These are phyloP conservation scores for Phoenix roebelenii DNA, from an alignment of 176 grass and related monocot species.

Conservation along the genomic window DNA sequence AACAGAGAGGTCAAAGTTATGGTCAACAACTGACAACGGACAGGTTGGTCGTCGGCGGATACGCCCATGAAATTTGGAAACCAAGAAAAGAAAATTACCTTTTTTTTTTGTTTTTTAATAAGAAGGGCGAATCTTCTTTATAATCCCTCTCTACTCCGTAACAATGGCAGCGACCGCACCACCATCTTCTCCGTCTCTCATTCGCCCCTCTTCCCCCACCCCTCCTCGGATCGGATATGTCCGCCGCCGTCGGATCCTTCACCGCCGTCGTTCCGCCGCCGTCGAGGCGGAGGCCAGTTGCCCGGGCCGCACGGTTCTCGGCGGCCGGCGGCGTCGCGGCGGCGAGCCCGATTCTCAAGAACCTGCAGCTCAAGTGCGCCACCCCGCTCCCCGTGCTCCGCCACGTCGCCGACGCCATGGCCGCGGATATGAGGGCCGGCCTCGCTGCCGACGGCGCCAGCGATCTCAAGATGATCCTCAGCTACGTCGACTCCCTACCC, in stretches of 20 bases:
- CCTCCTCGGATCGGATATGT: neutral
- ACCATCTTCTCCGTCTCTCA: too few species aligned
- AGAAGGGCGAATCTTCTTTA: too few species aligned
- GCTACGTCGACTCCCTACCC: conserved; percentile 36
- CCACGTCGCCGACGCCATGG: conserved; percentile 26
- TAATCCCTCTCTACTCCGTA: too few species aligned
- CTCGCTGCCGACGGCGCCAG: conserved; percentile 17
- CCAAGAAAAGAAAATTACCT: too few species aligned
- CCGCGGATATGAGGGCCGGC: conserved; percentile 22
- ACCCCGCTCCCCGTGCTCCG: conserved; percentile 32
- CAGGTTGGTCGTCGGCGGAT: too few species aligned
- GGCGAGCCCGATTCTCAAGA: conserved; percentile 12
- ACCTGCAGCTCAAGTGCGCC: conserved; percentile 26
- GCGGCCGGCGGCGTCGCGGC: neutral
- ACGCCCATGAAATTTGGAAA: too few species aligned
- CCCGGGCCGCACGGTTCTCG: conserved; percentile 12
- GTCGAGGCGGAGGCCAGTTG: neutral
- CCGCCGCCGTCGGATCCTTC: conserved; percentile 20
- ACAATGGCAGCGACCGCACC: too few species aligned
- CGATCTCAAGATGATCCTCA: conserved; percentile 47
- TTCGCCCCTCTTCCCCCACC: too few species aligned
- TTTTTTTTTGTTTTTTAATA: too few species aligned
- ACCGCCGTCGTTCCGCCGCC: neutral
- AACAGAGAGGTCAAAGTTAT: too few species aligned
- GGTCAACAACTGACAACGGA: too few species aligned